Conservation (phyloP, 2,329 filamentous ascomycete species). For the Beauveria asiatica region DNA sequence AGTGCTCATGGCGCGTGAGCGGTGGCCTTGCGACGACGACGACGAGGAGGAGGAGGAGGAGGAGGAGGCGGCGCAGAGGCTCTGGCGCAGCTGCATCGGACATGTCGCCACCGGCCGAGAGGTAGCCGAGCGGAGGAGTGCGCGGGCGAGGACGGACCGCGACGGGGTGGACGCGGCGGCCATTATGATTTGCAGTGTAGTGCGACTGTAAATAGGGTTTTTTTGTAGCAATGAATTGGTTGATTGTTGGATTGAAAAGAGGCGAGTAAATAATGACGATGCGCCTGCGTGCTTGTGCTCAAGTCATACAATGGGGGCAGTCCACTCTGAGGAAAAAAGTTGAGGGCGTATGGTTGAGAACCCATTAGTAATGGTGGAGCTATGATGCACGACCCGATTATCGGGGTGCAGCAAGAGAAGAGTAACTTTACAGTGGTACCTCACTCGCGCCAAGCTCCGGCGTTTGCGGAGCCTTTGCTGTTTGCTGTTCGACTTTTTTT, state of each 20-base stretch:
- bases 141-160: conserved; percentile 3
- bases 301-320: not conserved
- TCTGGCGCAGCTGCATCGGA: conserved; percentile 12
- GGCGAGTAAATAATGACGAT: not conserved
- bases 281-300: not conserved
- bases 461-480: too few species aligned
- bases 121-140: conserved; percentile 10
- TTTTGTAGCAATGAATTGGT: not conserved
- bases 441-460: not conserved
- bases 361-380: conserved; percentile 25
- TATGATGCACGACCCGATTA: conserved; percentile 19
- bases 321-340: not conserved
- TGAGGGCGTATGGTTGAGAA: conserved; percentile 4
- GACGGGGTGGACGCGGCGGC: conserved; percentile 1
- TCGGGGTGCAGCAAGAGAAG: not conserved
- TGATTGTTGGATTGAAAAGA: not conserved
- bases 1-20: not conserved
- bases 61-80: not conserved
- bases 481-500: not conserved
- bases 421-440: not conserved
- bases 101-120: conserved; percentile 11
- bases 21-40: not conserved
- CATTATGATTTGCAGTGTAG: not conserved
- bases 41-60: not conserved
- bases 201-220: not conserved